phyloP scores from a whole-genome alignment of 2,329 filamentous ascomycete species.

The Alternaria viburni region DNA sequence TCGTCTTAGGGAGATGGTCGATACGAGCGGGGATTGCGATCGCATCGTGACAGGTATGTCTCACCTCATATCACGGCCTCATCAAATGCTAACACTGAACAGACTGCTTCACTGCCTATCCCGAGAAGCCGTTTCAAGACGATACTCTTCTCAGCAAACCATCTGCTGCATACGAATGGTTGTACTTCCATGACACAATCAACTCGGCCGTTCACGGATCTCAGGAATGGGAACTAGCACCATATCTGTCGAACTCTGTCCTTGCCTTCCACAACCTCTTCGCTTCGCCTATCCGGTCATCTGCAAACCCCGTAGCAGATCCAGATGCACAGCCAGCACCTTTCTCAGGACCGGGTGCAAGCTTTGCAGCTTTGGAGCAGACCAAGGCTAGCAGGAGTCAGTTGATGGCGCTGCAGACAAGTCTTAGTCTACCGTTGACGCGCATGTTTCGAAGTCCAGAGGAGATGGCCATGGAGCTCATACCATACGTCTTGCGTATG shows the following conservation, averaged over 20 bases:
- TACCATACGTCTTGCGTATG: slow-evolving; percentile 84
- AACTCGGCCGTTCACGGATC: slow-evolving; percentile 78
- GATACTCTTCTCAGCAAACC: slow-evolving; percentile 91
- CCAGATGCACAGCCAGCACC: slow-evolving; percentile 62
- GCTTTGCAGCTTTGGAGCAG: slow-evolving; percentile 81
- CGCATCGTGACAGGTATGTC: slow-evolving; percentile 69
- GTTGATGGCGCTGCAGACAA: slow-evolving; percentile 74
- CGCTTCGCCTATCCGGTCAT: slow-evolving; percentile 64
- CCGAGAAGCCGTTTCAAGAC: slow-evolving; percentile 88
- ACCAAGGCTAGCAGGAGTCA: slow-evolving; percentile 78
- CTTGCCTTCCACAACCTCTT: slow-evolving; percentile 93
- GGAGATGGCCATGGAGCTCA: slow-evolving; percentile 78
- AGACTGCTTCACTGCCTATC: slow-evolving; percentile 86
- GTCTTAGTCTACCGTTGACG: slow-evolving; percentile 72
- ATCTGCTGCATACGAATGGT: slow-evolving; percentile 86
- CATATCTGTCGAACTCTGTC: slow-evolving; percentile 85
- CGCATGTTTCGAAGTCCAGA: slow-evolving; percentile 81
- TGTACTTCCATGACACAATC: slow-evolving; percentile 88
- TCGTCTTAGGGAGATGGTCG: slow-evolving; percentile 75
- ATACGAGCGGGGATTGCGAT: slow-evolving; percentile 79
- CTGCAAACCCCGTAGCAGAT: slow-evolving; percentile 48
- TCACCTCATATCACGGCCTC: not conserved
- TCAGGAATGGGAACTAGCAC: slow-evolving; percentile 90
- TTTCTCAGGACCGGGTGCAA: slow-evolving; percentile 81
- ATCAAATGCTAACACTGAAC: slow-evolving; percentile 14